Evolutionary conservation across 2,329 filamentous ascomycete species (phyloP).

Genomic region (Cucurbitaria berberidis): DNA sequence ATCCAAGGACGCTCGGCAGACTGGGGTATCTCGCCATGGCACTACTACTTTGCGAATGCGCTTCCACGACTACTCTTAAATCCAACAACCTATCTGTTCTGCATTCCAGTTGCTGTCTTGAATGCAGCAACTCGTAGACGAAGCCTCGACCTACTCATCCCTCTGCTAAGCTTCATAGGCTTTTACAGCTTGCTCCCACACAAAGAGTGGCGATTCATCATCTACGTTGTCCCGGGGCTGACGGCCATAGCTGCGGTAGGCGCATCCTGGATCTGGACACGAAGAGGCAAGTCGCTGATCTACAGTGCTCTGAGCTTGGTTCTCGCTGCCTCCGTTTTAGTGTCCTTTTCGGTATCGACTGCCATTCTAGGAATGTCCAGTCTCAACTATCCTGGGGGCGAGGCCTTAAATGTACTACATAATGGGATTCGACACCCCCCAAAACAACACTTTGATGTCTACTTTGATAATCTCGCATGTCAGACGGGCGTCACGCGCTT

Average conservation of each 20-base stretch:
- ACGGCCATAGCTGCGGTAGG: conserved; percentile 78
- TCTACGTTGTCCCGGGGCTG: conserved; percentile 82
- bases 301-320: conserved; percentile 62
- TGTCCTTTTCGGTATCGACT: conserved; percentile 65
- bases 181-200: conserved; percentile 90
- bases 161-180: conserved; percentile 73
- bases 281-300: conserved; percentile 65
- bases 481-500: conserved; percentile 69
- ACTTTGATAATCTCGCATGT: conserved; percentile 67
- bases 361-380: conserved; percentile 78
- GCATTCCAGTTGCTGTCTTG: conserved; percentile 58
- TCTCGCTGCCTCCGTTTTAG: conserved; percentile 65
- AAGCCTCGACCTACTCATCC: conserved; percentile 64
- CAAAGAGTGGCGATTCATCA: conserved; percentile 94
- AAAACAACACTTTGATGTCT: conserved; percentile 47
- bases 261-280: conserved; percentile 67
- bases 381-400: conserved; percentile 91
- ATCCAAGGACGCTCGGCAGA: conserved; percentile 79
- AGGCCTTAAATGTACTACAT: conserved; percentile 66
- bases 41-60: conserved; percentile 84
- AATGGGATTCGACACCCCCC: conserved; percentile 19
- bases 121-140: conserved; percentile 52
- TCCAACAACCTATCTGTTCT: conserved; percentile 66
- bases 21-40: conserved; percentile 87
- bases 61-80: conserved; percentile 85